Evolutionary conservation across 2,329 filamentous ascomycete genomes (phyloP).

Genomic region (Coleophoma cylindrospora): DNA sequence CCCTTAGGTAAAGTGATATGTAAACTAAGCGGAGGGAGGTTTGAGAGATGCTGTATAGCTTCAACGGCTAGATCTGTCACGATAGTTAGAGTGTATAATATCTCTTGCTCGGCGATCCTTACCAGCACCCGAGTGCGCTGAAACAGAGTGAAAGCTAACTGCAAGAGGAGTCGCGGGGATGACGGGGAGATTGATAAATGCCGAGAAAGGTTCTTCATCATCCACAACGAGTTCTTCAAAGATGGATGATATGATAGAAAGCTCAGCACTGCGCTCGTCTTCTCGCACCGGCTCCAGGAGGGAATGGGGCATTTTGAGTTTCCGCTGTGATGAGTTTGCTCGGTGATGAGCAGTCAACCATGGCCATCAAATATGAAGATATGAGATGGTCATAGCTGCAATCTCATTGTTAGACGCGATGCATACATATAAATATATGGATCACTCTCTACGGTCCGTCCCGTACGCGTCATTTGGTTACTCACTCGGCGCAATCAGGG

Average conservation of each 20-base stretch:
- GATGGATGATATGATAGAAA: constrained; percentile 57
- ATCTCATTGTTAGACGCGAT: too few relatives aligned
- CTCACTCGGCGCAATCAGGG: too few relatives aligned
- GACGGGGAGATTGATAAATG: constrained; percentile 49
- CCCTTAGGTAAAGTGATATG: constrained; percentile 48
- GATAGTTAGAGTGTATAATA: constrained; percentile 13
- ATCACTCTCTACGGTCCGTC: too few relatives aligned
- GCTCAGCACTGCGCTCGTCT: constrained; percentile 51
- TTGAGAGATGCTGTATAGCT: constrained; percentile 21
- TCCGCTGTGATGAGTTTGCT: too few relatives aligned
- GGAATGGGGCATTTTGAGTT: too few relatives aligned
- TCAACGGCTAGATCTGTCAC: background rate
- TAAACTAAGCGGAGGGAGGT: constrained; percentile 54
- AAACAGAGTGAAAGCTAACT: constrained; percentile 49
- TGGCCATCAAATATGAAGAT: too few relatives aligned
- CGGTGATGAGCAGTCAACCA: too few relatives aligned
- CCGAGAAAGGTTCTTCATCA: constrained; percentile 38
- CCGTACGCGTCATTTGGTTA: too few relatives aligned
- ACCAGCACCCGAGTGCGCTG: constrained; percentile 26
- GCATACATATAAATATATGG: too few relatives aligned
- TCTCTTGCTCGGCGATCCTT: constrained; percentile 5
- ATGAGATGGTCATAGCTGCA: too few relatives aligned
- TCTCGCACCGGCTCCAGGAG: constrained; percentile 31
- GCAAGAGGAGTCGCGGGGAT: constrained; percentile 48
- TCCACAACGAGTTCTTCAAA: constrained; percentile 55